These are phyloP conservation scores for Mucor irregularis DNA, from an alignment of 371 early-diverging fungal genomes.

Conservation along the genomic window DNA sequence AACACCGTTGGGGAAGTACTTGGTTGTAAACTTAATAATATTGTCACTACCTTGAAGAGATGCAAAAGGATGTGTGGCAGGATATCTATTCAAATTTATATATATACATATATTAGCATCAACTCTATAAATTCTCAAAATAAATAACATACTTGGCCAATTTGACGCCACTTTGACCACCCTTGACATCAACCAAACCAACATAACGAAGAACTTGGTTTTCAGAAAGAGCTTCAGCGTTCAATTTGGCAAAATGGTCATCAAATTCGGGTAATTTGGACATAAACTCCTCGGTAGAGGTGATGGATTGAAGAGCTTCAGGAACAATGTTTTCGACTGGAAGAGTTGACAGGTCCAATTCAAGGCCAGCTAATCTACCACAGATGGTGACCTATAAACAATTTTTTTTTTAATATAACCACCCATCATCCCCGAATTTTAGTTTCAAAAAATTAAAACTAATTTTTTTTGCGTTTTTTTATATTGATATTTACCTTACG, in stretches of 20 bases:
- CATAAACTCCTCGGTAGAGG: conserved; percentile 85
- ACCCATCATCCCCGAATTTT: not conserved
- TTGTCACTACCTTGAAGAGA: conserved; percentile 96
- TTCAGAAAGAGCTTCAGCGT: conserved; percentile 69
- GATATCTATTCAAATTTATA: conserved; percentile 55
- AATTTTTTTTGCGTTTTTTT: not conserved
- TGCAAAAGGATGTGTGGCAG: conserved; percentile 91
- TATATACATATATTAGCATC: no score
- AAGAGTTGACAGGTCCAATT: conserved; percentile 73
- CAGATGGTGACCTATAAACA: conserved; percentile 74
- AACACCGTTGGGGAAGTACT: conserved; percentile 62
- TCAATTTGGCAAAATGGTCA: conserved; percentile 76
- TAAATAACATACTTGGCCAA: conserved; percentile 62
- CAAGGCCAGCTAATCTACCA: conserved; percentile 85
- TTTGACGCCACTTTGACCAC: conserved; percentile 73
- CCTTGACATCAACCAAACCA: conserved; percentile 80
- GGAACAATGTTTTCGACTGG: conserved; percentile 95
- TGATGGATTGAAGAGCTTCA: conserved; percentile 69
- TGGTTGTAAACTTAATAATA: conserved; percentile 92
- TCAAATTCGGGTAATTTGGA: conserved; percentile 80
- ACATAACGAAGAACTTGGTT: conserved; percentile 90
- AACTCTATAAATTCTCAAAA: not conserved
- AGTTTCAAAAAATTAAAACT: no score
- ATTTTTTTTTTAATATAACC: not conserved
- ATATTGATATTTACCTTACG: conserved; percentile 2